Evolutionary conservation across 2,329 filamentous ascomycete species (phyloP).

Genomic region (Delphinella strobiligena): DNA sequence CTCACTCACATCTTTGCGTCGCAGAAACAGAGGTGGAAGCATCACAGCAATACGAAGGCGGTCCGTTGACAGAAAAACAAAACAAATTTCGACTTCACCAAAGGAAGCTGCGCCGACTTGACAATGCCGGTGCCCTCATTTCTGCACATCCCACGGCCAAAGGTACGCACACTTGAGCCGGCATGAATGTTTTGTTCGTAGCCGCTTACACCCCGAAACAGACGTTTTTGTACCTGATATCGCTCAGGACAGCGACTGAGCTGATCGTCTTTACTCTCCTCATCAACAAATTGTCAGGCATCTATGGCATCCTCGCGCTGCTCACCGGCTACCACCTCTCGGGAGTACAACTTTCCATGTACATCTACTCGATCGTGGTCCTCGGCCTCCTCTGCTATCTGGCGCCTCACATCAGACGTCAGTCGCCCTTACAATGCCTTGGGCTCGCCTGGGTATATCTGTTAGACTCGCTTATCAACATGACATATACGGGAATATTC

Average conservation of each 20-base stretch:
- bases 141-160: no score
- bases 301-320: conserved; percentile 82
- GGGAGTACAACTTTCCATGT: conserved; percentile 75
- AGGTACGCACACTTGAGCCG: no score
- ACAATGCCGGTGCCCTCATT: no score
- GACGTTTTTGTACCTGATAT: conserved; percentile 78
- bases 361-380: conserved; percentile 70
- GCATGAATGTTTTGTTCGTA: no score
- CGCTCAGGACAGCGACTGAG: conserved; percentile 74
- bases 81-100: no score
- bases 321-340: conserved; percentile 78
- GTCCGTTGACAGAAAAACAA: no score
- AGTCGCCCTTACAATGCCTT: conserved; percentile 67
- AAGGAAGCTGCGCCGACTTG: no score
- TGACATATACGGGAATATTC: conserved; percentile 70
- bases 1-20: no score
- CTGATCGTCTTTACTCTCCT: conserved; percentile 72
- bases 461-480: conserved; percentile 71
- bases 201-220: no score
- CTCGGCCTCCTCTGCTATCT: conserved; percentile 58
- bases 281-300: conserved; percentile 83
- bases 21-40: no score
- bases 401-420: conserved; percentile 66
- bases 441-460: conserved; percentile 76
- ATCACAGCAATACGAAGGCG: no score